A percentile compares a stretch with the other conserved stretches of the same genome.
phyloP scores from a whole-genome alignment of 768 basidiomycete genomes.

The Termitomyces sp. region DNA sequence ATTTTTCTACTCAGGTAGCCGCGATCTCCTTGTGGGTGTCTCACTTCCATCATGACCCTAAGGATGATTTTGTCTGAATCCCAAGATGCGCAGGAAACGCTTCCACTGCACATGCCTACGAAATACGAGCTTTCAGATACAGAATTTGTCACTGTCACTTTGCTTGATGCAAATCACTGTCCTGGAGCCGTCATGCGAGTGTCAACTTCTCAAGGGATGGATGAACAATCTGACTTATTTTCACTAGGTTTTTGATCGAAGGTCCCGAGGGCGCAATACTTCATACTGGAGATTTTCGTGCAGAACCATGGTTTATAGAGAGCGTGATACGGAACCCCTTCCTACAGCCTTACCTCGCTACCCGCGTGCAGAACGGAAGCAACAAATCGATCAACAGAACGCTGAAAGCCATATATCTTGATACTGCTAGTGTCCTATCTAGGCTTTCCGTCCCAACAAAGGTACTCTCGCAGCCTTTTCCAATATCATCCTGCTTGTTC shows the following conservation, averaged over 20 bases:
- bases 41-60: background rate
- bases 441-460: constrained; percentile 52
- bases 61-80: background rate
- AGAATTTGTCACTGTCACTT: constrained; percentile 65
- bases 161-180: constrained; percentile 91
- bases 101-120: constrained; percentile 63
- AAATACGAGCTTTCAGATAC: constrained; percentile 47
- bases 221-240: background rate
- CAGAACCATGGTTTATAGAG: constrained; percentile 77
- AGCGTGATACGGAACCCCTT: constrained; percentile 62
- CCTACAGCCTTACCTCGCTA: constrained; percentile 63
- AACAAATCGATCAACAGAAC: constrained; percentile 27
- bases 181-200: constrained; percentile 89
- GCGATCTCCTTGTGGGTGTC: constrained; percentile 61
- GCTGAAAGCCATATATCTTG: constrained; percentile 77
- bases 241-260: constrained; percentile 75
- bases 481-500: background rate
- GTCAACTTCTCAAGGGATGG: background rate
- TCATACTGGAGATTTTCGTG: constrained; percentile 91
- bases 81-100: constrained; percentile 33
- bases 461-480: constrained; percentile 23
- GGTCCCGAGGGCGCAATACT: constrained; percentile 65
- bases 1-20: constrained; percentile 42
- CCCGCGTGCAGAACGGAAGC: constrained; percentile 5
- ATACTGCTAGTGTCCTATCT: constrained; percentile 66